Conservation (phyloP, 768 basidiomycete species). For the Phaeotremella skinneri region DNA sequence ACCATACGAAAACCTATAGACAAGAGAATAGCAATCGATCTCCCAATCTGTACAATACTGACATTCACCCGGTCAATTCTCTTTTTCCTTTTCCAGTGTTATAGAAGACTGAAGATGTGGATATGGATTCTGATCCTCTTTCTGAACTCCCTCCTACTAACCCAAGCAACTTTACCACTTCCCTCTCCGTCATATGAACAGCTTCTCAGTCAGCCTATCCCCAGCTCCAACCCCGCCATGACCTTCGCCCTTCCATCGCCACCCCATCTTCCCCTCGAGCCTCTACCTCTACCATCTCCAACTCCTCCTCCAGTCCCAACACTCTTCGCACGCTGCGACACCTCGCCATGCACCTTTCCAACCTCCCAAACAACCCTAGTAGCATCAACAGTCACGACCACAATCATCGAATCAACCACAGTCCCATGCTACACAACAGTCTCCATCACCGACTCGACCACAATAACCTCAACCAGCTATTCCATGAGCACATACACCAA, state of each 20-base stretch:
- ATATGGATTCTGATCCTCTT: slow-evolving; percentile 3
- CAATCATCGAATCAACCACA: neutral
- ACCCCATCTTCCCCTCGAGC: neutral
- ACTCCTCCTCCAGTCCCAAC: neutral
- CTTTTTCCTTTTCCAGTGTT: no score
- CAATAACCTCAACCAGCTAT: neutral
- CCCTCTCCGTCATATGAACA: no score
- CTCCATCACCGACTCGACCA: neutral
- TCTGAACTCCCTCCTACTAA: slow-evolving; percentile 9
- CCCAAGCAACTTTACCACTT: slow-evolving; percentile 6
- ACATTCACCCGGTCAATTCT: no score
- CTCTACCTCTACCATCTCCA: neutral
- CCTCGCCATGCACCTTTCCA: neutral
- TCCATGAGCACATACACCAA: neutral
- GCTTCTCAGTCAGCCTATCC: no score
- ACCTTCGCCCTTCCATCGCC: neutral
- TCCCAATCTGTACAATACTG: no score
- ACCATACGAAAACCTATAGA: no score
- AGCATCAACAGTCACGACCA: neutral
- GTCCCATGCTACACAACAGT: neutral
- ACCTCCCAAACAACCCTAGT: neutral
- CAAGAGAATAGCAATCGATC: no score
- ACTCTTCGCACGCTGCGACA: neutral
- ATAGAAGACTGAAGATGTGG: no score
- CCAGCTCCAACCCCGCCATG: no score